Conservation (phyloP, 306 rosid species). For the Vigna trinervia region DNA sequence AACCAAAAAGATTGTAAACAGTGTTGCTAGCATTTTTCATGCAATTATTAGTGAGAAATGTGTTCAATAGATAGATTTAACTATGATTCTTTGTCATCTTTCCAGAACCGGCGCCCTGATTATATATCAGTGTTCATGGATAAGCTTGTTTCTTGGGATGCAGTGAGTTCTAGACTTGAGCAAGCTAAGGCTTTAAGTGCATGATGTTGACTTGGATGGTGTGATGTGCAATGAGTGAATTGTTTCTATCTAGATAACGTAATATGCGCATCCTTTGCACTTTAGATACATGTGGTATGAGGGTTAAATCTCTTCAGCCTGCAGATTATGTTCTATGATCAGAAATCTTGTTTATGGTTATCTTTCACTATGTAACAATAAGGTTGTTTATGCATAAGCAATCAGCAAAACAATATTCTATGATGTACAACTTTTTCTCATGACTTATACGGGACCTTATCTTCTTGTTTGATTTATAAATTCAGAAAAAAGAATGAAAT, state of each 20-base stretch:
- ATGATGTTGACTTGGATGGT: constrained; percentile 30
- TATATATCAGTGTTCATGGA: constrained; percentile 70
- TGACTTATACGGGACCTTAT: not conserved
- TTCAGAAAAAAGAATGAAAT: too few relatives aligned
- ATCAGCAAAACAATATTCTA: not conserved
- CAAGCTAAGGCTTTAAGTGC: constrained; percentile 60
- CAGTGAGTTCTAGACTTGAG: constrained; percentile 65
- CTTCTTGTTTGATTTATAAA: too few relatives aligned
- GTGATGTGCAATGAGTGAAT: not conserved
- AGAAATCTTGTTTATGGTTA: not conserved
- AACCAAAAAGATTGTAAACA: not conserved
- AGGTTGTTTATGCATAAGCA: not conserved
- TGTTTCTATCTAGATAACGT: constrained; percentile 2
- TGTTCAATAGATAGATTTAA: constrained; percentile 27
- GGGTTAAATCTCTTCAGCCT: not conserved
- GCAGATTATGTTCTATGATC: constrained; percentile 19
- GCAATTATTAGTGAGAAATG: not conserved
- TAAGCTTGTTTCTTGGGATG: constrained; percentile 83
- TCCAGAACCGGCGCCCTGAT: constrained; percentile 67
- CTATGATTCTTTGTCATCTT: constrained; percentile 12
- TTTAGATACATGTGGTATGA: not conserved
- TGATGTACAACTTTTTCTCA: not conserved
- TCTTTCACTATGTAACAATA: not conserved
- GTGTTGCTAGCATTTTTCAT: not conserved
- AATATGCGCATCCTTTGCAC: not conserved